Percentiles rank a stretch among this genome's conserved stretches.
phyloP scores from a whole-genome alignment of 306 rosid genomes.

The Quercus cerris region DNA sequence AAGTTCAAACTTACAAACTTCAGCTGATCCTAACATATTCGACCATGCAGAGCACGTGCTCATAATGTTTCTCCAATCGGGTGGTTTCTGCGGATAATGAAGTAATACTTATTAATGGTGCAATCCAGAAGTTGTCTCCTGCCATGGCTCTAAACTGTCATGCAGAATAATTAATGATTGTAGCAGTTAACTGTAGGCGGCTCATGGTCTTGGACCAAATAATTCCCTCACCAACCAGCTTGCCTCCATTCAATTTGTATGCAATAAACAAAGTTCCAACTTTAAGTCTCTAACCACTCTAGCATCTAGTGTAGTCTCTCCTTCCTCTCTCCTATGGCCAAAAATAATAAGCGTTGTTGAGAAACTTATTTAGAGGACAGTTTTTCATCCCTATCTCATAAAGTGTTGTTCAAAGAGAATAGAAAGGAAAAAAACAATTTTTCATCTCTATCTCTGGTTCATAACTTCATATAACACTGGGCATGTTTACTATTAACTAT shows the following conservation, averaged over 20 bases:
- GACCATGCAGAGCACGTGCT: no score
- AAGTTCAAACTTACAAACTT: no score
- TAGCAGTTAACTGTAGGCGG: not conserved
- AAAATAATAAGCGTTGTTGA: not conserved
- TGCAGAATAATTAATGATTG: not conserved
- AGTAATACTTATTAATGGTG: no score
- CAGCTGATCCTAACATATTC: no score
- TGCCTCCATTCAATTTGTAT: not conserved
- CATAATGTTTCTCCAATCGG: no score
- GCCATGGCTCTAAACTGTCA: not conserved
- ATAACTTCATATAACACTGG: no score
- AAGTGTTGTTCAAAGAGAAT: not conserved
- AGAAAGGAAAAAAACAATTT: no score
- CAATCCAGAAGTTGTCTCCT: slow-evolving; percentile 12
- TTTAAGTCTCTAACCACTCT: not conserved
- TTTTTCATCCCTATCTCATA: no score
- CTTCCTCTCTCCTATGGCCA: not conserved
- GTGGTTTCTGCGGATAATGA: no score
- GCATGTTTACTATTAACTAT: no score
- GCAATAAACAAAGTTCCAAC: not conserved
- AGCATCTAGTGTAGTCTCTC: not conserved
- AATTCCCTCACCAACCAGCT: slow-evolving; percentile 11
- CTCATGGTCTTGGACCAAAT: slow-evolving; percentile 19
- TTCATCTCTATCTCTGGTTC: no score
- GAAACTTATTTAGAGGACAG: no score